Evolutionary conservation across 345 rosid species (phyloP).

Genomic region (Salix arbutifolia): DNA sequence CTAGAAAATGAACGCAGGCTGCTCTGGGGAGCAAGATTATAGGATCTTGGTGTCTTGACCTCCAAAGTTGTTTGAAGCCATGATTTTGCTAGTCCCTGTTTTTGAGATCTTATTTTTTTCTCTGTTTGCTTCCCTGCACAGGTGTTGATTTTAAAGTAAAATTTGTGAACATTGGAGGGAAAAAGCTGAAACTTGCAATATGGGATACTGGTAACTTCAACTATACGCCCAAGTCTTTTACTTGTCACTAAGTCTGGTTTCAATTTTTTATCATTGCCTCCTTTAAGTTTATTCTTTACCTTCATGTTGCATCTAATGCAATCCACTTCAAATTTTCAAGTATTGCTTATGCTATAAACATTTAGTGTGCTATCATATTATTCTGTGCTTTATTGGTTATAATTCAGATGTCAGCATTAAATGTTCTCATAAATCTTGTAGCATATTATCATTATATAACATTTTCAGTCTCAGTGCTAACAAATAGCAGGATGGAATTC

Average conservation of each 20-base stretch:
- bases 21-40: neutral
- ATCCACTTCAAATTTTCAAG: neutral
- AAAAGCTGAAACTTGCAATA: conserved; percentile 87
- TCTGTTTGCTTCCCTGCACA: conserved; percentile 16
- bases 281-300: neutral
- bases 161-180: conserved; percentile 66
- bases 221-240: neutral
- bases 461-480: neutral
- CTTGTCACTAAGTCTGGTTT: neutral
- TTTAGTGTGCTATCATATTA: neutral
- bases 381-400: neutral
- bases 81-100: neutral
- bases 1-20: neutral
- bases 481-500: neutral
- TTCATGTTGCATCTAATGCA: neutral
- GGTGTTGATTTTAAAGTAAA: conserved; percentile 97
- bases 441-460: neutral
- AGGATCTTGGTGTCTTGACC: neutral
- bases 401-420: neutral
- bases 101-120: neutral
- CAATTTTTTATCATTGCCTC: neutral
- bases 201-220: conserved; percentile 77
- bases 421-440: neutral
- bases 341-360: neutral
- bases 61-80: neutral